Evolutionary conservation across 495 filamentous ascomycete species (phyloP).

Genomic region (Massariosphaeria phaeospora): DNA sequence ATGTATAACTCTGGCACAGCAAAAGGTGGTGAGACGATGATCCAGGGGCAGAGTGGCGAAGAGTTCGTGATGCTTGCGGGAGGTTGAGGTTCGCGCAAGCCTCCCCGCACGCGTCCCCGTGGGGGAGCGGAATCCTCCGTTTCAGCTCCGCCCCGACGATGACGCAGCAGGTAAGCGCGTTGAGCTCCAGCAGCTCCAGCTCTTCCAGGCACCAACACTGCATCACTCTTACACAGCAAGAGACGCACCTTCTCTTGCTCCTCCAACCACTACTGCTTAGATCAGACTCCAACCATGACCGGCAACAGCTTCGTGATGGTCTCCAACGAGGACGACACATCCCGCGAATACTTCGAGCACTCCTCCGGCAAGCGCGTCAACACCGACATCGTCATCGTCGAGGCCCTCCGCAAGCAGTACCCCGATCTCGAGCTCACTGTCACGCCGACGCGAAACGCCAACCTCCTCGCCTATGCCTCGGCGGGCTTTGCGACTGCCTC

Average conservation of each 20-base stretch:
- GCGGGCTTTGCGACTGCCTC: slow-evolving; percentile 45
- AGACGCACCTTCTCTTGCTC: neutral
- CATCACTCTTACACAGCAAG: neutral
- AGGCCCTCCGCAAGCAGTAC: slow-evolving; percentile 48
- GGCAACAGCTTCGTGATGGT: slow-evolving; percentile 16
- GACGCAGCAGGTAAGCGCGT: neutral
- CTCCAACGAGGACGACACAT: slow-evolving; percentile 29
- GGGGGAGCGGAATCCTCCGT: slow-evolving; percentile 6
- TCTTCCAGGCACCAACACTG: neutral
- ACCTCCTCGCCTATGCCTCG: slow-evolving; percentile 51
- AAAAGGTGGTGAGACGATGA: too few species aligned
- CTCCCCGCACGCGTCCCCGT: too few species aligned
- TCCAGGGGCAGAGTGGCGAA: too few species aligned
- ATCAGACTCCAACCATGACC: slow-evolving; percentile 24
- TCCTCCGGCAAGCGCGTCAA: slow-evolving; percentile 45
- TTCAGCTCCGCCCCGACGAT: slow-evolving; percentile 4
- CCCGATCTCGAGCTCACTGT: slow-evolving; percentile 49
- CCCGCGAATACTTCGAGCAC: slow-evolving; percentile 43
- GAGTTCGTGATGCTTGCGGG: too few species aligned
- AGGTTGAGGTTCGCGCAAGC: too few species aligned
- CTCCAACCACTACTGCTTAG: neutral
- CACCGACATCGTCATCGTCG: slow-evolving; percentile 51
- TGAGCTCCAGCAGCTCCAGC: neutral
- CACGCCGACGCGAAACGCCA: slow-evolving; percentile 33
- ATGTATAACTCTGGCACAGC: neutral